phyloP scores from a whole-genome alignment of 140 eudicot species.

The Ambrosia hybrid region DNA sequence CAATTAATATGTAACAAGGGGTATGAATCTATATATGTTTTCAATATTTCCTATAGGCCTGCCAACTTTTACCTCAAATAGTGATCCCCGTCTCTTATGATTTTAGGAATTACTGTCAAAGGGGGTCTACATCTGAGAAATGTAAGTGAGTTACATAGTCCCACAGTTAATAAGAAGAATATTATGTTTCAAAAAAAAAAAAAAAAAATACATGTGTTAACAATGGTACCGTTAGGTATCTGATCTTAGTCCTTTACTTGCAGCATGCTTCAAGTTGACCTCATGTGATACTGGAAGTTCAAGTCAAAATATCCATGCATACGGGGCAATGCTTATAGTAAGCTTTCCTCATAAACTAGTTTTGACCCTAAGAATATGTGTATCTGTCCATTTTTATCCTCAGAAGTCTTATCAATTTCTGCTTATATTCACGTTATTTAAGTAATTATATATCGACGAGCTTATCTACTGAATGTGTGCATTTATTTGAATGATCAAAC shows the following conservation, averaged over 20 bases:
- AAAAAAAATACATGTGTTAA: conserved; percentile 8
- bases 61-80: conserved; percentile 2
- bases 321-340: conserved; percentile 91
- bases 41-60: conserved; percentile 1
- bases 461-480: conserved; percentile 7
- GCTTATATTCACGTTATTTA: background rate
- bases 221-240: background rate
- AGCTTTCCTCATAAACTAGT: conserved; percentile 27
- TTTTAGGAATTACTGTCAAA: conserved; percentile 78
- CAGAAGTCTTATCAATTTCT: background rate
- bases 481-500: conserved; percentile 6
- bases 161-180: conserved; percentile 7
- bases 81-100: conserved; percentile 18
- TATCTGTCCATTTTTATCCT: background rate
- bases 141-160: conserved; percentile 47
- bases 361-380: conserved; percentile 9
- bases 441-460: background rate
- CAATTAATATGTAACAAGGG: conserved; percentile 60
- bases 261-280: conserved; percentile 91
- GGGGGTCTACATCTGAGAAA: conserved; percentile 72
- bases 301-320: conserved; percentile 81
- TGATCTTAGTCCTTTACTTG: conserved; percentile 30
- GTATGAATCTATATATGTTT: conserved; percentile 36
- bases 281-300: conserved; percentile 58
- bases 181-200: background rate